phyloP scores from a whole-genome alignment of 106 monocot genomes.

The Phalaenopsis aphrodite region DNA sequence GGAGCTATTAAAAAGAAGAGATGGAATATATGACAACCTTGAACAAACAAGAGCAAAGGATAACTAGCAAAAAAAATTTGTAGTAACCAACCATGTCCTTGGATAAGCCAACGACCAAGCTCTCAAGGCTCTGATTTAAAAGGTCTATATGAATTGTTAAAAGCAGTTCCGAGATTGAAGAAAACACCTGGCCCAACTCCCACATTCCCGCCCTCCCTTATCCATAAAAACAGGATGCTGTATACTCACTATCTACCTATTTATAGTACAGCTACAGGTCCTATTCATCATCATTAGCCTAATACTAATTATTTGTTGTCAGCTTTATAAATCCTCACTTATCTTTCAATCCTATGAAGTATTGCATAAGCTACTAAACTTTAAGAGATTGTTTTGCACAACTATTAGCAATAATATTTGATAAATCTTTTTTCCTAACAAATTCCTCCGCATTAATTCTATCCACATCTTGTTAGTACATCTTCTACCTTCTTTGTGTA shows the following conservation, averaged over 20 bases:
- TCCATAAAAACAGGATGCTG: background rate
- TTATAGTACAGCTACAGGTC: background rate
- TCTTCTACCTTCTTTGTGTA: background rate
- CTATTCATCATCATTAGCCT: background rate
- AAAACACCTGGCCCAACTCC: too few relatives aligned
- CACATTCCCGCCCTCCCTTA: background rate
- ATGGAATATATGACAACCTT: background rate
- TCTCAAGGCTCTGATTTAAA: too few relatives aligned
- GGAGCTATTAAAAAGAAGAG: too few relatives aligned
- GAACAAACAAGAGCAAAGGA: background rate
- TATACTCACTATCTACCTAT: background rate
- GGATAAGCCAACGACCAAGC: background rate
- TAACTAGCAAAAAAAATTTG: background rate
- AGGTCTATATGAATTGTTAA: too few relatives aligned
- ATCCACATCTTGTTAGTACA: background rate
- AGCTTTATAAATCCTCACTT: background rate
- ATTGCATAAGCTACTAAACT: background rate
- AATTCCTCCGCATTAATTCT: background rate
- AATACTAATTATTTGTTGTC: background rate
- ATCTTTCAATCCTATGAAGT: background rate
- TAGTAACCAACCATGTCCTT: background rate
- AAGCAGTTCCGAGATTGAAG: too few relatives aligned
- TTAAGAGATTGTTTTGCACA: background rate
- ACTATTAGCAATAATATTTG: background rate
- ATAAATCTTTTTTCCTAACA: background rate